Percentiles rank a stretch among this genome's conserved stretches.
These are phyloP conservation scores for Pleurotus ostreatus DNA, from an alignment of 768 basidiomycete genomes.

Conservation along the genomic window DNA sequence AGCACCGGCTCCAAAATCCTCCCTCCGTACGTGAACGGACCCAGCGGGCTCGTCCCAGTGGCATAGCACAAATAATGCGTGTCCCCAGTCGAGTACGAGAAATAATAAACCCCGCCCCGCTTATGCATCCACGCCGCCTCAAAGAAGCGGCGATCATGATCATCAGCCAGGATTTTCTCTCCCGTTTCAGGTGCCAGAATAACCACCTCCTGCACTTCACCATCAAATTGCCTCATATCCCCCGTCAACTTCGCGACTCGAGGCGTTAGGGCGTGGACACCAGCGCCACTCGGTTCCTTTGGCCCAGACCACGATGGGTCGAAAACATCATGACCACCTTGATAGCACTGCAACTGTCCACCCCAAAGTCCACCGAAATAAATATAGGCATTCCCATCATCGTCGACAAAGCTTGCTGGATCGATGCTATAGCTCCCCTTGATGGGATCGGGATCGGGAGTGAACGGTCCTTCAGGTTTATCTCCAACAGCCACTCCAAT, in stretches of 20 bases:
- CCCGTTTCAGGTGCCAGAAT: constrained; percentile 15
- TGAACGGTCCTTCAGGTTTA: constrained; percentile 16
- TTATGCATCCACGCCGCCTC: constrained; percentile 21
- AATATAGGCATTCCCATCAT: constrained; percentile 18
- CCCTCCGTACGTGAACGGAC: constrained; percentile 18
- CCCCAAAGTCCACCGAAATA: constrained; percentile 21
- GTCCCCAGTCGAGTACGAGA: constrained; percentile 20
- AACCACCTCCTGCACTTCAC: constrained; percentile 12
- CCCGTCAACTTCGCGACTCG: constrained; percentile 16
- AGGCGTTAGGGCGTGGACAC: constrained; percentile 12
- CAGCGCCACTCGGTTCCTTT: constrained; percentile 11
- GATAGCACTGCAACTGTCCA: constrained; percentile 20
- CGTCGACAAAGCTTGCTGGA: constrained; percentile 20
- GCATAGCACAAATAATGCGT: constrained; percentile 19
- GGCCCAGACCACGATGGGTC: constrained; percentile 7
- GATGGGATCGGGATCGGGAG: constrained; percentile 17
- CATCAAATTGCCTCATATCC: constrained; percentile 17
- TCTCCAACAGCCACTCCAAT: constrained; percentile 19
- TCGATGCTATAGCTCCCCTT: constrained; percentile 19
- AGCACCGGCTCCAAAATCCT: constrained; percentile 19
- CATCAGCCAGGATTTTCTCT: constrained; percentile 14
- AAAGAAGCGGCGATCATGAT: constrained; percentile 20
- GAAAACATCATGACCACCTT: constrained; percentile 10
- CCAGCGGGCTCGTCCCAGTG: constrained; percentile 14
- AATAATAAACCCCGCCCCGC: constrained; percentile 16